Base-by-base conservation (phyloP, 108 stramenopile species). In the Aurantiochytrium sp. region DNA sequence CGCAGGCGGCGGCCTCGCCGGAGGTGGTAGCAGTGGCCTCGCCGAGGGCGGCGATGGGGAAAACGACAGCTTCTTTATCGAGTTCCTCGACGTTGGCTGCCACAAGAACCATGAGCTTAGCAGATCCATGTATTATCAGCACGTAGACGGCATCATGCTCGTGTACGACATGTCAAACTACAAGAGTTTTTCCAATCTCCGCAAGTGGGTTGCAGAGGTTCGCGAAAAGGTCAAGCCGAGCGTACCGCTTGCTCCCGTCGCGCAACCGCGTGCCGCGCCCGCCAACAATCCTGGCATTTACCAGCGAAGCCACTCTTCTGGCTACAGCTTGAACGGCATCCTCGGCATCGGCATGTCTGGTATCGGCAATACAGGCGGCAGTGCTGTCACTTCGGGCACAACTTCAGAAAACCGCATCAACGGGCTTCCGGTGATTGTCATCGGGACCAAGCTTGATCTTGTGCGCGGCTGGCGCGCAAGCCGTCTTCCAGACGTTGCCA, bases 71-170 rank as follows among this genome's bases (percentile, higher is more conserved):
- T 53, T 53, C 12, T 83, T 83, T 4, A 28, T 83, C 23, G 76
- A 83, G 76, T 53, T 83, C 51, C 51, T 83, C 18, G 76, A 83
- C 51, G 76, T 83, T 18, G 76, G 76, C 51, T 83, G 76, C 76
- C 76, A 83, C 76, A 83, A 83, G 45, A 83, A 83, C 28, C 76
- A 83, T 45, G 51, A 83, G 51, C 49, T 53, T 1, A 83, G 49
- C 25, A 12, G 76, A 35, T 53, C 76, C 45, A 83, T 83, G 23
- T 83, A 83, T 1, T 83, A 83, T 35, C n/a, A 53, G 51, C 45
- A 83, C 76, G 76, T 83, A 3, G 76, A 83, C 4, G 76, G 76
- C 0, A 53, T 83, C 76, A 53, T 83, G 51, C 76, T 83, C 49
- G 76, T 83, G 51, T 83, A 83, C 51, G 76, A 83, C 51, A 53